Evolutionary conservation across 73 alveolate genomes (phyloP), one percentile per base, ranked within the genome.

Genomic region (Paramecium octaurelia): DNA sequence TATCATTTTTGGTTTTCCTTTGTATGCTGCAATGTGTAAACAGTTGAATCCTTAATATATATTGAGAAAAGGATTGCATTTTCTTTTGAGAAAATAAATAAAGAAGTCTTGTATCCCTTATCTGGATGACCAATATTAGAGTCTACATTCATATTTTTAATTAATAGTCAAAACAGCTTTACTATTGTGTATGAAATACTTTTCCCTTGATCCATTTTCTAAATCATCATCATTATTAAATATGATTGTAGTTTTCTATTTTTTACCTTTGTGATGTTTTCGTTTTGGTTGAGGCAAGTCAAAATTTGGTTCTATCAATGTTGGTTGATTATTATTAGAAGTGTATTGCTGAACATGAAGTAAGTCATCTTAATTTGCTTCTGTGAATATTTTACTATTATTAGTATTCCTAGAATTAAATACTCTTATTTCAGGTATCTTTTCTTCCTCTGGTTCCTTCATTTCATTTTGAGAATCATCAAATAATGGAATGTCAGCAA

Each of bases 21-120:
- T 75, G 27, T 35, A 75, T 16, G 88, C 58, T 16, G 88, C 88
- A 34, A 75, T 75, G n/a, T 75, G 88, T n/a, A 75, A 42, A 42
- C 68, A 75, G 27, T 75, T 75, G 59, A 75, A 75, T 6, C 88
- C 88, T 42, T 75, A 75, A 42, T 75, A 75, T 0, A 20, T 24
- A 42, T 38, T 75, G 8, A 75, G 20, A 42, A 75, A 75, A 38
- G 88, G 88, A 38, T 35, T 38, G 34, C 88, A 75, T 38, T 75
- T 75, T 75, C 88, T 75, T 21, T 14, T 75, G 8, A 75, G 27
- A 20, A 75, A 75, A 38, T 75, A 75, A 9, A 75, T 34, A 75
- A 75, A 75, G 46, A 75, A 75, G 3, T 75, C 88, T 4, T 29
- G 18, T 4, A 4, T 29, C 10, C 88, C 88, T 20, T 29, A 38